A percentile compares a stretch with the other conserved stretches of the same genome.
phyloP scores from a whole-genome alignment of 441 rosid genomes.

The Brassica balearica region DNA sequence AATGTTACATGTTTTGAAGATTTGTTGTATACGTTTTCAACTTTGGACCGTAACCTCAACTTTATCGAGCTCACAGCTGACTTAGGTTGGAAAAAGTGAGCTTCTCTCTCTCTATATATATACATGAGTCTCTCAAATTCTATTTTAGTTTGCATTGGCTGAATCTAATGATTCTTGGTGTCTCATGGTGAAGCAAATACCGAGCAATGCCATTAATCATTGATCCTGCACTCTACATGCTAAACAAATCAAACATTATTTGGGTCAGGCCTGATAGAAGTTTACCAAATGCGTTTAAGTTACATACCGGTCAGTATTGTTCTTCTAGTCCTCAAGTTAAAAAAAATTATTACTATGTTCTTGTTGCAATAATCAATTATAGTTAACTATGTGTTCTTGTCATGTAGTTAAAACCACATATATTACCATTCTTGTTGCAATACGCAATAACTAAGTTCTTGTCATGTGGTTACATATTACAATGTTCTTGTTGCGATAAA shows the following conservation, averaged over 20 bases:
- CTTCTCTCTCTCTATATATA: conserved; percentile 11
- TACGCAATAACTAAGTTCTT: background rate
- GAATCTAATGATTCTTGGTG: conserved; percentile 12
- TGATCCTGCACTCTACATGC: conserved; percentile 82
- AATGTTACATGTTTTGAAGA: conserved; percentile 47
- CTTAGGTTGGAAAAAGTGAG: conserved; percentile 89
- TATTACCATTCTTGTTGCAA: background rate
- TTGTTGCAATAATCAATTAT: background rate
- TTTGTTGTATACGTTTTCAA: conserved; percentile 71
- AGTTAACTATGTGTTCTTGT: background rate
- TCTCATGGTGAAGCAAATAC: conserved; percentile 52
- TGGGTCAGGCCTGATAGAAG: conserved; percentile 65
- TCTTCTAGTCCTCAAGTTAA: background rate
- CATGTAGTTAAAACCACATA: background rate
- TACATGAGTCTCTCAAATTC: background rate
- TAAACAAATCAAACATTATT: conserved; percentile 62
- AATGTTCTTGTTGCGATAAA: background rate
- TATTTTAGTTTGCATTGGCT: background rate
- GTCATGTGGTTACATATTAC: background rate
- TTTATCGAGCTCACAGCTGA: conserved; percentile 79
- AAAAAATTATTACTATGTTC: background rate
- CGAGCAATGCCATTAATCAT: conserved; percentile 86
- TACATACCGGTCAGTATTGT: conserved; percentile 75
- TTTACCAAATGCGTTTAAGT: conserved; percentile 78
- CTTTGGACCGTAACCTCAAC: conserved; percentile 69